These are phyloP conservation scores for Eudorina sp. DNA, from an alignment of 139 green algal genomes.

Conservation along the genomic window DNA sequence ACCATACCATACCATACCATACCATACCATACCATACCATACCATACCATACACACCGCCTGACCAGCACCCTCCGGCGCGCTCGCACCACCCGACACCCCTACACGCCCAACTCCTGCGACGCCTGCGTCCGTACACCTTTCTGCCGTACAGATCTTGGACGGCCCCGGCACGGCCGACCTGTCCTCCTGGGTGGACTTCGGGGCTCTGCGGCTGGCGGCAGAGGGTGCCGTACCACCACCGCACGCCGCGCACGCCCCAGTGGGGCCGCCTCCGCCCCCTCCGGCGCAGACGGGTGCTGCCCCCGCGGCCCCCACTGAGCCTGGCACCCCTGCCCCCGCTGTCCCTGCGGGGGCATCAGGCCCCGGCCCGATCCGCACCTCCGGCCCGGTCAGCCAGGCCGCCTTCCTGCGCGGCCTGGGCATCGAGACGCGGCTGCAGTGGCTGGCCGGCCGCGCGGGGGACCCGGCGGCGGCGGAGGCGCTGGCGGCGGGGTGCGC, in stretches of 20 bases:
- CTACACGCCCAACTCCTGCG: too few species aligned
- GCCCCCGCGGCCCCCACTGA: too few species aligned
- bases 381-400: constrained; percentile 60
- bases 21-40: too few species aligned
- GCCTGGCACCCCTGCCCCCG: not conserved
- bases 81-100: too few species aligned
- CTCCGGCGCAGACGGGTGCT: too few species aligned
- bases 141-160: constrained; percentile 67
- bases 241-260: too few species aligned
- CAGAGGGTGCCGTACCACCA: not conserved
- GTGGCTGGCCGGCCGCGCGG: constrained; percentile 42
- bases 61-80: too few species aligned
- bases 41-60: too few species aligned
- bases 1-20: too few species aligned
- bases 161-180: constrained; percentile 87
- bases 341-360: constrained; percentile 18
- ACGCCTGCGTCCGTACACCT: too few species aligned
- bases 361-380: not conserved
- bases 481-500: constrained; percentile 43
- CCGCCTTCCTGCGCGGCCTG: constrained; percentile 78
- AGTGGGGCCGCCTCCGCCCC: too few species aligned
- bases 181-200: constrained; percentile 97
- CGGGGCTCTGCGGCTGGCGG: constrained; percentile 69
- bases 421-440: constrained; percentile 83
- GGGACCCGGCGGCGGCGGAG: not conserved